phyloP scores from a whole-genome alignment of 2,329 filamentous ascomycete genomes.

The Calonectria montana region DNA sequence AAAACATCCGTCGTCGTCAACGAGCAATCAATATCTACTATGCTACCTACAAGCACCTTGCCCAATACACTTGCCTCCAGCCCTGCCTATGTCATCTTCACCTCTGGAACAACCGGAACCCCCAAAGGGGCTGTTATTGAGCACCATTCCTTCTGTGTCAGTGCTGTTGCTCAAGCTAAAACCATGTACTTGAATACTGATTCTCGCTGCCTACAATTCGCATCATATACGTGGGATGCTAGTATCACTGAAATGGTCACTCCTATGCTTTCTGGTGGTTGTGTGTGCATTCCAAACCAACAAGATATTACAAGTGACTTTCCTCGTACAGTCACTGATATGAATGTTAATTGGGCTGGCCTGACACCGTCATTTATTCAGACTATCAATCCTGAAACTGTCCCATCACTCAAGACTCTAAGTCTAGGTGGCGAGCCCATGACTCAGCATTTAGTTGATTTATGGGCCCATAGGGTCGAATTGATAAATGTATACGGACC shows the following conservation, averaged over 20 bases:
- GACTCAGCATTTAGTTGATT: background rate
- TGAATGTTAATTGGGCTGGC: conserved; percentile 1
- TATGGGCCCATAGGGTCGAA: background rate
- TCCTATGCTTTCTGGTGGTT: background rate
- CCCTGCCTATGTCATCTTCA: background rate
- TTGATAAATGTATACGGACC: background rate
- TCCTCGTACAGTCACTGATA: background rate
- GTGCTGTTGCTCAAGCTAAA: background rate
- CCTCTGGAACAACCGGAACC: background rate
- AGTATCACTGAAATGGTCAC: background rate
- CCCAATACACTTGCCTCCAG: background rate
- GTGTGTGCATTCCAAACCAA: background rate
- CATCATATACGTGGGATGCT: background rate
- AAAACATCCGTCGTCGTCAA: background rate
- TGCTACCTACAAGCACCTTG: background rate
- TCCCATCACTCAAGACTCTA: background rate
- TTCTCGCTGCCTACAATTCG: background rate
- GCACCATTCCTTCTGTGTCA: background rate
- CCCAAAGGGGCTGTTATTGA: background rate
- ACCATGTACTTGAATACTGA: background rate
- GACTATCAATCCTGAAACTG: background rate
- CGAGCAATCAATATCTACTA: background rate
- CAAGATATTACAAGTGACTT: background rate
- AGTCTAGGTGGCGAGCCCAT: background rate
- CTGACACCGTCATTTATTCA: background rate